These are phyloP conservation scores for Trebouxia sp. DNA, from an alignment of 139 green algal species.

Conservation along the genomic window DNA sequence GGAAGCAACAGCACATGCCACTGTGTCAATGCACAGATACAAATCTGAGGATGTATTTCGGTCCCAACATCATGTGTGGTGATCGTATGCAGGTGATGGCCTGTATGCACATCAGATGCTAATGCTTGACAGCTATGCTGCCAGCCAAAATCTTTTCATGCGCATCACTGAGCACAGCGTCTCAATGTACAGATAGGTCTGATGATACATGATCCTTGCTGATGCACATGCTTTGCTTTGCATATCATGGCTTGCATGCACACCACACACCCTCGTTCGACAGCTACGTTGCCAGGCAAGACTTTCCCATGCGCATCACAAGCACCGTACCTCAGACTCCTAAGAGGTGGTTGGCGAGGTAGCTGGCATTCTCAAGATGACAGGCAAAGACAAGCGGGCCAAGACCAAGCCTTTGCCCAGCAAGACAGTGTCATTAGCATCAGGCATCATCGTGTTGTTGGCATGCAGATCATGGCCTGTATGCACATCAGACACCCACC, in stretches of 20 bases:
- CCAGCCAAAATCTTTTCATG: slow-evolving; percentile 32
- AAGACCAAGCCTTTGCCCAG: too few species aligned
- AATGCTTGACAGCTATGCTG: slow-evolving; percentile 38
- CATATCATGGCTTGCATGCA: slow-evolving; percentile 35
- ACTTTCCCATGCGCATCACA: slow-evolving; percentile 32
- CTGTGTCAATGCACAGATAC: too few species aligned
- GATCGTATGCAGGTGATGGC: slow-evolving; percentile 31
- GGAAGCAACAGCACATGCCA: too few species aligned
- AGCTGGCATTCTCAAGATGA: slow-evolving; percentile 32
- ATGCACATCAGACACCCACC: slow-evolving; percentile 32
- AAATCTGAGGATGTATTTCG: too few species aligned
- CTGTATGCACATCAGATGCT: slow-evolving; percentile 31
- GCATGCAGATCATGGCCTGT: slow-evolving; percentile 35
- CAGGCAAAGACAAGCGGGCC: not conserved
- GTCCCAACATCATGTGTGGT: too few species aligned
- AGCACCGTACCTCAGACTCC: not conserved
- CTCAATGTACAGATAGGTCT: not conserved
- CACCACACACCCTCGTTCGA: slow-evolving; percentile 40
- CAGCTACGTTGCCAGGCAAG: slow-evolving; percentile 31
- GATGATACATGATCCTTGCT: not conserved
- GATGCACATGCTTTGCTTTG: not conserved
- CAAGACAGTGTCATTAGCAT: too few species aligned
- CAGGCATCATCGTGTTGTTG: too few species aligned
- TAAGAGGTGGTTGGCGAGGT: slow-evolving; percentile 24
- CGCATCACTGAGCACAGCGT: slow-evolving; percentile 23